Conservation (phyloP, 1,284 basidiomycete species). For the Irpex sp. region DNA sequence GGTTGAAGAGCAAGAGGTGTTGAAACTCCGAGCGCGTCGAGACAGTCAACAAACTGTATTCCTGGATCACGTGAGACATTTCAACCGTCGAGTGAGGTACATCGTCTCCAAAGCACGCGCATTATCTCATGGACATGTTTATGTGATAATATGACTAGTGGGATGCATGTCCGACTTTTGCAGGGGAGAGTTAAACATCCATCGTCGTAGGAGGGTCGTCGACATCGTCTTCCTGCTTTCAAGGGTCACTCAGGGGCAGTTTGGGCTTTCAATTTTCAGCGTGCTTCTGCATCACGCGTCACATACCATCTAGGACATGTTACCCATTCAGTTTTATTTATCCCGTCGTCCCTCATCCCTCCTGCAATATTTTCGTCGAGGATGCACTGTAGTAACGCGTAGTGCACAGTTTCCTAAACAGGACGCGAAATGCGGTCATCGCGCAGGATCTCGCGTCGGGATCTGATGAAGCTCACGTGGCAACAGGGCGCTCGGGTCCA, state of each 20-base stretch:
- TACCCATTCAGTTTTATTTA: neutral
- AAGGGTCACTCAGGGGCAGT: neutral
- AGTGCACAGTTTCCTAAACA: conserved; percentile 30
- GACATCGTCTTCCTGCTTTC: conserved; percentile 7
- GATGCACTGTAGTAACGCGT: conserved; percentile 20
- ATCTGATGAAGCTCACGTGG: conserved; percentile 20
- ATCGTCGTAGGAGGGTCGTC: conserved; percentile 5
- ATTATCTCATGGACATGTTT: conserved; percentile 5
- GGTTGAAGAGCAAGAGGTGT: conserved; percentile 46
- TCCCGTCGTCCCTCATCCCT: neutral
- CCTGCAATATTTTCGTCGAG: conserved; percentile 9
- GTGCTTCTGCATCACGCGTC: neutral
- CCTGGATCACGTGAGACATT: conserved; percentile 33
- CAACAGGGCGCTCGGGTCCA: neutral
- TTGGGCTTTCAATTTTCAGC: neutral
- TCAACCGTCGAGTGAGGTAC: conserved; percentile 18
- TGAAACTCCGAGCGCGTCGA: conserved; percentile 54
- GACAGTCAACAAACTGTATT: conserved; percentile 45
- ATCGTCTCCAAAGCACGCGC: conserved; percentile 11
- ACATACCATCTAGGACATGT: neutral
- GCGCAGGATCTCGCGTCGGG: conserved; percentile 24
- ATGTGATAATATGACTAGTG: conserved; percentile 5
- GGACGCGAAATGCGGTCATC: conserved; percentile 39
- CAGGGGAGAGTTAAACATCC: neutral
- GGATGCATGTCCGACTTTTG: conserved; percentile 1